phyloP scores from a whole-genome alignment of 805 yeast genomes.

The Metschnikowia cubensis region DNA sequence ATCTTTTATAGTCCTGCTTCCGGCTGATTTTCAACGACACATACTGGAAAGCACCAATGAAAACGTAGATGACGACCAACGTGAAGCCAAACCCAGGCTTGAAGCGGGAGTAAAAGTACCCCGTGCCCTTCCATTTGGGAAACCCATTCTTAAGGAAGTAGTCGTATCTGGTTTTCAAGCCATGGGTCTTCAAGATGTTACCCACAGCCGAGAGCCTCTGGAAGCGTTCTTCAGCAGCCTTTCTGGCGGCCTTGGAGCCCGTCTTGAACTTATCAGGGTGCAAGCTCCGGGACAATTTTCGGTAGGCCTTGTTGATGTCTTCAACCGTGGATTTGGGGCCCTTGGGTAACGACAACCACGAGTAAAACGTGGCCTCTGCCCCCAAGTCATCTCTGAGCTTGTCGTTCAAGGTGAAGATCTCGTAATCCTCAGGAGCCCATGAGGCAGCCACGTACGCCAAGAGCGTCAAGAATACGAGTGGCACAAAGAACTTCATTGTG shows the following conservation, averaged over 20 bases:
- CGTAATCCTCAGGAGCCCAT: slow-evolving; percentile 71
- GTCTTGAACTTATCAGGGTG: slow-evolving; percentile 77
- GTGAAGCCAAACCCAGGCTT: slow-evolving; percentile 62
- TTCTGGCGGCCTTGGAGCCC: slow-evolving; percentile 29
- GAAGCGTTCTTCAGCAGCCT: slow-evolving; percentile 62
- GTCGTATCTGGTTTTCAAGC: slow-evolving; percentile 70
- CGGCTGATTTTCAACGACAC: slow-evolving; percentile 51
- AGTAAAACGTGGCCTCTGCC: slow-evolving; percentile 57
- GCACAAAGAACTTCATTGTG: slow-evolving; percentile 11
- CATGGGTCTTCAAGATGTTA: slow-evolving; percentile 57
- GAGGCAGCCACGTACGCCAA: slow-evolving; percentile 28
- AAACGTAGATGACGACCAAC: slow-evolving; percentile 44
- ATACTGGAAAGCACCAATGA: slow-evolving; percentile 57
- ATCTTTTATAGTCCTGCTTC: slow-evolving; percentile 53
- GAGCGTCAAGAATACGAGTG: slow-evolving; percentile 15
- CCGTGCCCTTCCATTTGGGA: slow-evolving; percentile 74
- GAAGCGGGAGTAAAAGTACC: slow-evolving; percentile 60
- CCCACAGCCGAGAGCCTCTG: slow-evolving; percentile 76
- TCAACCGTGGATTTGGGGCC: slow-evolving; percentile 46
- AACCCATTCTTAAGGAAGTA: slow-evolving; percentile 79
- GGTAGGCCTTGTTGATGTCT: slow-evolving; percentile 62
- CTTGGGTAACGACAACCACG: slow-evolving; percentile 52
- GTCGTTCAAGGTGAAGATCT: slow-evolving; percentile 70
- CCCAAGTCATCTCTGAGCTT: slow-evolving; percentile 64
- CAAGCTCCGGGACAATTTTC: slow-evolving; percentile 61